Evolutionary conservation across 208 protist genomes (phyloP), one percentile per base, ranked within the genome.

Genomic region (Leishmania tarentolae): DNA sequence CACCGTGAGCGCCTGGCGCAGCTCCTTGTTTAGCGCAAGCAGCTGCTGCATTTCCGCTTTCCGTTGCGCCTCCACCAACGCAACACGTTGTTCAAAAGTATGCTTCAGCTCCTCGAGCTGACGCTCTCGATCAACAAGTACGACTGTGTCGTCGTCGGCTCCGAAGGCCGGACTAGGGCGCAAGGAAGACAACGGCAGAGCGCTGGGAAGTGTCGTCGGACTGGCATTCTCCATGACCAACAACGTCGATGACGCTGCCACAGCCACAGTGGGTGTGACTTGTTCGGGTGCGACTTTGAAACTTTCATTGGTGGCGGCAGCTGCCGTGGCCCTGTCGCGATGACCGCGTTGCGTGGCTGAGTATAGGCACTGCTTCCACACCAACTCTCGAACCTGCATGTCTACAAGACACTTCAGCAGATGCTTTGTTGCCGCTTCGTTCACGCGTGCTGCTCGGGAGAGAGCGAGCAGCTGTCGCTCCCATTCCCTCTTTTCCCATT

Each of bases 1-100:
- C 37, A 70, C 75, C 35, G 90, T 75, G 11, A 96, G 85, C 6
- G 90, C 91, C 24, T 83, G 73, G 15, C 90, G 91, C 21, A 96
- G 86, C 74, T 94, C 90, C 72, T 87, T 83, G 76, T 92, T 93
- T 73, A 92, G 87, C 19, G 74, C 71, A n/a, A 90, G 81, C 66
- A 93, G 73, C 75, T 92, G 90, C 74, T 85, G 88, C 61, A 87
- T 65, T 78, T 93, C 90, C 9, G 83, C 87, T 52, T 80, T 81
- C 75, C 83, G 81, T 59, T 88, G 81, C 47, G 87, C 81, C 44
- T 93, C 88, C 24, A 84, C 63, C 24, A 88, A 68, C 28, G 92
- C 87, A 24, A 95, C 15, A 44, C 85, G 84, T 21, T 83, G 86
- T 47, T 92, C 88, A 40, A 88, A 92, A 44, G 83, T 89, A 9